phyloP scores from a whole-genome alignment of 1,139 yeast genomes.

The Pichia sp. region DNA sequence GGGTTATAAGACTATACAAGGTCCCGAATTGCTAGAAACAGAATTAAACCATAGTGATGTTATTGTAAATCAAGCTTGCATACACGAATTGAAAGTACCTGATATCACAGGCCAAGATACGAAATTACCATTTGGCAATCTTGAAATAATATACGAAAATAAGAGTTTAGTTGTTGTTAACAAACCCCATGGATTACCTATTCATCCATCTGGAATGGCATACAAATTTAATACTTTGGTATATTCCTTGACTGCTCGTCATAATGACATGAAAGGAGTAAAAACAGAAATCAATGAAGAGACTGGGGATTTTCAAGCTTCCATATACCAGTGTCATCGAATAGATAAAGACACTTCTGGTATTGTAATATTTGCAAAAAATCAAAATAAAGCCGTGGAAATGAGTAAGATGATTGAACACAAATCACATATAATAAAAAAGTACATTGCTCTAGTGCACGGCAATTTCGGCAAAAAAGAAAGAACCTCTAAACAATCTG shows the following conservation, averaged over 20 bases:
- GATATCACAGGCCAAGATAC: background rate
- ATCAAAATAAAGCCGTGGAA: conserved; percentile 38
- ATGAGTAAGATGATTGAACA: conserved; percentile 24
- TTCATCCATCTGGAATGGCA: conserved; percentile 68
- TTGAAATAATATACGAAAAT: conserved; percentile 38
- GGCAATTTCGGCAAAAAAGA: conserved; percentile 51
- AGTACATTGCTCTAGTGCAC: conserved; percentile 57
- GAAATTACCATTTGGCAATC: background rate
- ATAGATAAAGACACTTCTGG: conserved; percentile 76
- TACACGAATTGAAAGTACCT: conserved; percentile 19
- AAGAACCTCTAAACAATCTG: conserved; percentile 19
- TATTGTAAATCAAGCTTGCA: conserved; percentile 16
- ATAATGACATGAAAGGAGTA: background rate
- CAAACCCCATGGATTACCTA: conserved; percentile 75
- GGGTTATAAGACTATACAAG: conserved; percentile 5
- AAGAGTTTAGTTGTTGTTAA: conserved; percentile 55
- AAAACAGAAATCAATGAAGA: background rate
- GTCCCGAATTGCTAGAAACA: conserved; percentile 6
- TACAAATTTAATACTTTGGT: conserved; percentile 33
- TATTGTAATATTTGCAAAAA: conserved; percentile 55
- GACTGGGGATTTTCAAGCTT: conserved; percentile 28
- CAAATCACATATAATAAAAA: conserved; percentile 38
- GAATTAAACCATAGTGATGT: conserved; percentile 10
- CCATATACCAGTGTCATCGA: conserved; percentile 58
- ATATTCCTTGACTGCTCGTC: background rate